Percentiles rank a stretch among this genome's conserved stretches.
phyloP scores from a whole-genome alignment of 2,329 filamentous ascomycete species.

The Colletotrichum cereale region DNA sequence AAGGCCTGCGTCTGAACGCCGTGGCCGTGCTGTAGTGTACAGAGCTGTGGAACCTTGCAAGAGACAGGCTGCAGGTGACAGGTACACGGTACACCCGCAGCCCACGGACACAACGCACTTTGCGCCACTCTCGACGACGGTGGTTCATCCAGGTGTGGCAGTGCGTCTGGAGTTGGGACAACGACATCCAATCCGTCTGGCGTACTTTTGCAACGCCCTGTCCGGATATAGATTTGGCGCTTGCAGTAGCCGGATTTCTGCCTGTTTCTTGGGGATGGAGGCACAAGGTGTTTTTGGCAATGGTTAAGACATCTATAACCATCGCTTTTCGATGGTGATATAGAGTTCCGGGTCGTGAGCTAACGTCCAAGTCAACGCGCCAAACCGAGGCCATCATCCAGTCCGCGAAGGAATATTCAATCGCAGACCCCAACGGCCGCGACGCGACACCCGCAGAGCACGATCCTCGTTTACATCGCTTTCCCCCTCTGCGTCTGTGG shows the following conservation, averaged over 20 bases:
- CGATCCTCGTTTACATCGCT: background rate
- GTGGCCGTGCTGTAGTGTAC: conserved; percentile 7
- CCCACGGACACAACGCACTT: background rate
- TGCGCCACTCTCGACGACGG: background rate
- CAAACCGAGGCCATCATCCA: background rate
- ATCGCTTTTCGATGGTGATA: background rate
- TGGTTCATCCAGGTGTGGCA: background rate
- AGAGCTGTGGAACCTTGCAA: conserved; percentile 2
- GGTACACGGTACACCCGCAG: background rate
- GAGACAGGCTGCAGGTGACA: background rate
- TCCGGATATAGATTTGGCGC: background rate
- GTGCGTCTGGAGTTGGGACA: background rate
- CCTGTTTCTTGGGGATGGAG: background rate
- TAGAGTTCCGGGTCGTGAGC: background rate
- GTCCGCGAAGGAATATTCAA: background rate
- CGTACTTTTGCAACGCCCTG: background rate
- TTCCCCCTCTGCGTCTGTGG: background rate
- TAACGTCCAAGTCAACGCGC: background rate
- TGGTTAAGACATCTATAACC: background rate
- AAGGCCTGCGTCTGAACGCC: conserved; percentile 10
- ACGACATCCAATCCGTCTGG: background rate
- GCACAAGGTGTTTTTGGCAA: background rate
- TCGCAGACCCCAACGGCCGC: background rate
- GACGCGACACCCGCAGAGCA: background rate
- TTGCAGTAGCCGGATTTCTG: background rate